Percentiles rank a stretch among this genome's conserved stretches.
Conservation (phyloP, 2,329 filamentous ascomycete species). For the Fusarium bactridioides region DNA sequence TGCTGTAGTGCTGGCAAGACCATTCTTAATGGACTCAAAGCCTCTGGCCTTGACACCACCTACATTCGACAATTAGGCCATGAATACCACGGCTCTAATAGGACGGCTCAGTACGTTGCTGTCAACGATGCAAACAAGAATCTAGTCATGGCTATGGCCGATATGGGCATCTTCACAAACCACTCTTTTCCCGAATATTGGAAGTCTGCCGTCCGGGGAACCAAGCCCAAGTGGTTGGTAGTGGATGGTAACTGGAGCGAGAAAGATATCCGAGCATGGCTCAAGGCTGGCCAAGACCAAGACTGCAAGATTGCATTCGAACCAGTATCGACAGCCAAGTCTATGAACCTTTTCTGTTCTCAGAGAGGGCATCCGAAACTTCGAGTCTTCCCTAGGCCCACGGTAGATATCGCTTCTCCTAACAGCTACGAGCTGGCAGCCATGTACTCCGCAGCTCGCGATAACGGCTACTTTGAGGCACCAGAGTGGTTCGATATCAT, state of each 20-base stretch:
- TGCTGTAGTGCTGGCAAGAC: conserved; percentile 72
- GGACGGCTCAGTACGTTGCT: conserved; percentile 91
- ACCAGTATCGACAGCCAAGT: conserved; percentile 86
- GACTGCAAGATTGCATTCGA: conserved; percentile 77
- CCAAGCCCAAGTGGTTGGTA: conserved; percentile 77
- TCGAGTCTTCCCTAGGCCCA: conserved; percentile 65
- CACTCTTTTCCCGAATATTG: conserved; percentile 64
- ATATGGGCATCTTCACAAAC: conserved; percentile 84
- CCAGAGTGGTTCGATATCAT: conserved; percentile 81
- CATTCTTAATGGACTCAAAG: conserved; percentile 70
- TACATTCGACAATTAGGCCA: conserved; percentile 67
- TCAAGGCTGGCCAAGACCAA: conserved; percentile 65
- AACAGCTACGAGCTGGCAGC: conserved; percentile 83
- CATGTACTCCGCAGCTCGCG: conserved; percentile 77
- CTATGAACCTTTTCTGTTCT: conserved; percentile 69
- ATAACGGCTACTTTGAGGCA: conserved; percentile 72
- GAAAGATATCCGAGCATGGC: conserved; percentile 71
- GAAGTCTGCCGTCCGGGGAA: conserved; percentile 63
- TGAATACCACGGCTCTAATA: conserved; percentile 58
- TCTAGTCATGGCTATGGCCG: conserved; percentile 91
- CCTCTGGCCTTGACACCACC: conserved; percentile 69
- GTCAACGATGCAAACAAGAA: conserved; percentile 86
- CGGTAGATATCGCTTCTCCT: conserved; percentile 80
- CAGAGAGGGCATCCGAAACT: conserved; percentile 51
- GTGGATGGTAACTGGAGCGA: conserved; percentile 88